Base-by-base conservation (phyloP, 148 eudicot genomes). In the Persicaria tinctoria region DNA sequence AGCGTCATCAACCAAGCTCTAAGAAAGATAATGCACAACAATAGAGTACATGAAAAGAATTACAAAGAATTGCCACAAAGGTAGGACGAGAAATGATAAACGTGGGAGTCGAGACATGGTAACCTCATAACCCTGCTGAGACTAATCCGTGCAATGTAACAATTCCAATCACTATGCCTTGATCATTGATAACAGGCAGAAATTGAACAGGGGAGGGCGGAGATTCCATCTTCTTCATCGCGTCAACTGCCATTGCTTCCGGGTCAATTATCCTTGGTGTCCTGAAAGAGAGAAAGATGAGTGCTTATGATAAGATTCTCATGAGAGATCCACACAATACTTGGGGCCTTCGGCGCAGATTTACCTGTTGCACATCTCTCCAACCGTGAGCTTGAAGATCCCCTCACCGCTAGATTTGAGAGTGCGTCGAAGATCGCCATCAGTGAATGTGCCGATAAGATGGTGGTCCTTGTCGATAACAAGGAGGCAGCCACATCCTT, bases 301-400 rank as follows among this genome's bases (percentile, higher is more conserved):
- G 51, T 9, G 57, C 46, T 49, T 47, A 17, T 47, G 16, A 45
- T 14, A 38, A 38, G 71, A 68, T 68, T 38, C 47, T 66, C 14
- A 9, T 11, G 50, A 11, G 11, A 18, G 1, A 1, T 18, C 16
- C 1, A 4, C 71, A 68, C 20, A 2, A 5, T 41, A 16, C 70
- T 20, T 4, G 8, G 70, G 70, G 13, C 3, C 44, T 44, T 66
- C 16, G 4, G 7, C 14, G 5, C 8, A 27, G 46, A 47, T 6
- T 79, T 83, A 95, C 99, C 99, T 92, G 88, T 95, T 90, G 88
- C 99, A 92, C 97, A 92, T 95, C 74, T 92, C 90, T 72, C 99
- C 99, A 73, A 95, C 99, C 13, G 96, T 84, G 74, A 95, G 90
- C 87, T 95, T 92, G 77, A 95, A 95, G 76, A 95, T 92, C 46